Evolutionary conservation across 179 eudicot species (phyloP).

Genomic region (Spinacia oleracea): DNA sequence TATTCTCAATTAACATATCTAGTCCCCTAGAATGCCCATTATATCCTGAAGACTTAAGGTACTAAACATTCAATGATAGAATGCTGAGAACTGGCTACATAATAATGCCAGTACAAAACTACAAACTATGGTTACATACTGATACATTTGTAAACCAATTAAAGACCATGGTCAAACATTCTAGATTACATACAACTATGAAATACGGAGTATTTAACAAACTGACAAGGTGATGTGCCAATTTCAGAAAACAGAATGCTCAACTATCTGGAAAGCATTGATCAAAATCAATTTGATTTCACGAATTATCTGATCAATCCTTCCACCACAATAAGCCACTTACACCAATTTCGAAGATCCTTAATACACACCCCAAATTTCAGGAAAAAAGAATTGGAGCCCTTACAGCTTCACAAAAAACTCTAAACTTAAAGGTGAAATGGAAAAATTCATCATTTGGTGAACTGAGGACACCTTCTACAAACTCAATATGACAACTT

Average conservation of each 20-base stretch:
- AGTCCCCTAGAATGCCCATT: neutral
- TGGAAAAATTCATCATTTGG: neutral
- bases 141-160: neutral
- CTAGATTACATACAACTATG: neutral
- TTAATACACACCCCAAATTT: neutral
- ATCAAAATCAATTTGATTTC: neutral
- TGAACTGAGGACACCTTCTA: neutral
- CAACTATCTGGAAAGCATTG: neutral
- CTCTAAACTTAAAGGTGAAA: neutral
- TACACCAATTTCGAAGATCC: neutral
- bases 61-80: neutral
- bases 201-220: neutral
- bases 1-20: neutral
- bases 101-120: neutral
- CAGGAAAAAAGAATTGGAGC: neutral
- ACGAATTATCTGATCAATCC: neutral
- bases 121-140: neutral
- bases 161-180: neutral
- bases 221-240: neutral
- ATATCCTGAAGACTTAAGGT: neutral
- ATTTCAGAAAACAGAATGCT: neutral
- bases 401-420: slow-evolving; percentile 1
- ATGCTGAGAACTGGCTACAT: neutral
- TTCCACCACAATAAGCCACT: neutral
- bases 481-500: neutral